A percentile compares a stretch with the other conserved stretches of the same genome.
phyloP scores from a whole-genome alignment of 352 stramenopile genomes.

The Pythium guiyangense region DNA sequence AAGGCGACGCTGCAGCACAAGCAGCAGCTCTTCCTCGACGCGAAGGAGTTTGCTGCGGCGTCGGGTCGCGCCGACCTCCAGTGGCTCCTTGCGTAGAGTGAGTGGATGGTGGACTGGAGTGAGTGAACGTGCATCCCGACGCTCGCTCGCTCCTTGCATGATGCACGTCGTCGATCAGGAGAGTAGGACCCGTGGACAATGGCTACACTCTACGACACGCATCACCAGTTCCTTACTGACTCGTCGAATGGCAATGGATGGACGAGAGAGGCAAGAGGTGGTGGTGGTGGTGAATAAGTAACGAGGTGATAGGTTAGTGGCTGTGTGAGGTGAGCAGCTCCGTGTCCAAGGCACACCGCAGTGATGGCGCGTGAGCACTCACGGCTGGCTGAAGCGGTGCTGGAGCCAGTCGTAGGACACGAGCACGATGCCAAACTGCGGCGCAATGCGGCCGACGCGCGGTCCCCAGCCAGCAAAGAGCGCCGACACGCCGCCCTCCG shows the following conservation, averaged over 20 bases:
- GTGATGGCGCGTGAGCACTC: background rate
- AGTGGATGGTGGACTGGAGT: background rate
- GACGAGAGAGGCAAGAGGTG: no score
- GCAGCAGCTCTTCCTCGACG: slow-evolving; percentile 72
- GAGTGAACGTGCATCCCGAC: background rate
- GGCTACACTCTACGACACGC: background rate
- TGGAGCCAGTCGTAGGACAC: slow-evolving; percentile 79
- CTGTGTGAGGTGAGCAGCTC: background rate
- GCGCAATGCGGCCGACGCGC: slow-evolving; percentile 67
- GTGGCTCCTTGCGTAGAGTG: slow-evolving; percentile 33
- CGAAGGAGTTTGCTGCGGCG: slow-evolving; percentile 53
- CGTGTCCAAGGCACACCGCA: no score
- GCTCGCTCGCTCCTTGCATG: no score
- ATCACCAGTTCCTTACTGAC: background rate
- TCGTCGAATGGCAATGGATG: no score
- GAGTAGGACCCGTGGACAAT: no score
- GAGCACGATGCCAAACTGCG: slow-evolving; percentile 80
- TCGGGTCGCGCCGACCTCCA: slow-evolving; percentile 30
- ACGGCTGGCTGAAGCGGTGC: slow-evolving; percentile 38
- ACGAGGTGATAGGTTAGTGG: background rate
- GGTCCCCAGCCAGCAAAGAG: slow-evolving; percentile 72
- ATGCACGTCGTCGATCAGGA: background rate
- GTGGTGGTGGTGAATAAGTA: background rate
- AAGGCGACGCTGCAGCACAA: slow-evolving; percentile 49
- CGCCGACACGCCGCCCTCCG: slow-evolving; percentile 39